A percentile compares a stretch with the other conserved stretches of the same genome.
phyloP scores from a whole-genome alignment of 352 stramenopile species.

The Phytophthora hybrid region DNA sequence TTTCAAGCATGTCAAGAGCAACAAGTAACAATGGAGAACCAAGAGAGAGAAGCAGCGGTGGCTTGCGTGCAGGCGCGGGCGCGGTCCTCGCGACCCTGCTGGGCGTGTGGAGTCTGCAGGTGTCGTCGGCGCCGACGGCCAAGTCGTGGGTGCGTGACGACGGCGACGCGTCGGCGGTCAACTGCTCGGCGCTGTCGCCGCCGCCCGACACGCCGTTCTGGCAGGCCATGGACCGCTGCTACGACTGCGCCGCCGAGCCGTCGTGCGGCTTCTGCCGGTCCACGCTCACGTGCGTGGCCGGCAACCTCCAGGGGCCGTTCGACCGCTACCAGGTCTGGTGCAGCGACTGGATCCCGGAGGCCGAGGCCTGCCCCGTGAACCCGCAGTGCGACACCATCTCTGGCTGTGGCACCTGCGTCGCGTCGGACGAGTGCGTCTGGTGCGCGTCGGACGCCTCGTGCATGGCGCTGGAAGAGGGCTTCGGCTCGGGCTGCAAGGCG shows the following conservation, averaged over 20 bases:
- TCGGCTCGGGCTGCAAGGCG: slow-evolving; percentile 79
- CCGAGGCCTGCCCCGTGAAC: slow-evolving; percentile 75
- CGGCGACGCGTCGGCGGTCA: slow-evolving; percentile 28
- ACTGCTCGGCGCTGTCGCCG: slow-evolving; percentile 67
- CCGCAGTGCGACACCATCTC: slow-evolving; percentile 58
- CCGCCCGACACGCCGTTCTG: slow-evolving; percentile 62
- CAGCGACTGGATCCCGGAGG: slow-evolving; percentile 67
- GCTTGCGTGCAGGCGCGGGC: background rate
- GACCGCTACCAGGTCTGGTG: slow-evolving; percentile 50
- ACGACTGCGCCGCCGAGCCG: slow-evolving; percentile 61
- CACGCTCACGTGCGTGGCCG: slow-evolving; percentile 88
- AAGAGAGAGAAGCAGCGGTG: slow-evolving; percentile 15
- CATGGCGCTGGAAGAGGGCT: slow-evolving; percentile 87
- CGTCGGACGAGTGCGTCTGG: slow-evolving; percentile 84
- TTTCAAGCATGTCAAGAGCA: slow-evolving; percentile 5
- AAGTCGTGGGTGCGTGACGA: slow-evolving; percentile 43
- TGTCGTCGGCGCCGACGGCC: slow-evolving; percentile 28
- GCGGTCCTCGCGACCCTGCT: slow-evolving; percentile 27
- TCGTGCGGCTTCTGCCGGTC: slow-evolving; percentile 92
- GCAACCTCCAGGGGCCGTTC: slow-evolving; percentile 63
- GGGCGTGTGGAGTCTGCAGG: slow-evolving; percentile 30
- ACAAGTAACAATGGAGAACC: slow-evolving; percentile 23
- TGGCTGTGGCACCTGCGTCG: slow-evolving; percentile 75
- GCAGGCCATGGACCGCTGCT: slow-evolving; percentile 76
- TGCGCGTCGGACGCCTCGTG: slow-evolving; percentile 88